Percentiles rank a stretch among this genome's conserved stretches.
These are phyloP conservation scores for Aspergillus sclerotiicarbonarius DNA, from an alignment of 495 filamentous ascomycete species.

Conservation along the genomic window DNA sequence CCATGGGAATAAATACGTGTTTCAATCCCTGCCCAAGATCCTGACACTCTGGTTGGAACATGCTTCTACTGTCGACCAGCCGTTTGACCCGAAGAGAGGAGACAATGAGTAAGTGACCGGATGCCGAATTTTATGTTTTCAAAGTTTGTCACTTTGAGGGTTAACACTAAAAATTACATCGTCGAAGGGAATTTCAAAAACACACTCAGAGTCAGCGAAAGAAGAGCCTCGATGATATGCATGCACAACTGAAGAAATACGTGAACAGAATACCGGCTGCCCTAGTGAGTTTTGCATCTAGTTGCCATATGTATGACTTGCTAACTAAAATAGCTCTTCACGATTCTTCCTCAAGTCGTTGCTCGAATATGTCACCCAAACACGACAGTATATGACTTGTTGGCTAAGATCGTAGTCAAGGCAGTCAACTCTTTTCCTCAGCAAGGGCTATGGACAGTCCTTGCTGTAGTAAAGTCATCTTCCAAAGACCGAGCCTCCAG, in stretches of 20 bases:
- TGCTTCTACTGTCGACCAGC: constrained; percentile 67
- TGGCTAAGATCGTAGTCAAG: constrained; percentile 76
- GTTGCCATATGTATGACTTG: background rate
- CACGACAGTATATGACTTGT: constrained; percentile 64
- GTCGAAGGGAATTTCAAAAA: constrained; percentile 51
- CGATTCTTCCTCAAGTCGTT: constrained; percentile 86
- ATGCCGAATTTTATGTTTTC: background rate
- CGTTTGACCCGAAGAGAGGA: constrained; percentile 64
- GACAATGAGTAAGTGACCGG: constrained; percentile 47
- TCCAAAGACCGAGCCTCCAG: constrained; percentile 48
- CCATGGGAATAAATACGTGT: constrained; percentile 90
- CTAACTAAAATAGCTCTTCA: constrained; percentile 64
- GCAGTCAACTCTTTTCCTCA: constrained; percentile 77
- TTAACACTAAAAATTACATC: constrained; percentile 5
- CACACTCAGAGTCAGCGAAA: constrained; percentile 56
- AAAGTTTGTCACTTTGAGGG: background rate
- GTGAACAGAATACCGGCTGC: constrained; percentile 75
- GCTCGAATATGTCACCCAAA: constrained; percentile 89
- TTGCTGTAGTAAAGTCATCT: constrained; percentile 70
- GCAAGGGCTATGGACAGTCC: constrained; percentile 89
- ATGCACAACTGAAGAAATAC: constrained; percentile 71
- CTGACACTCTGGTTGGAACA: constrained; percentile 94
- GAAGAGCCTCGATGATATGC: constrained; percentile 66
- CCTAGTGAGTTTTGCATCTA: constrained; percentile 40
- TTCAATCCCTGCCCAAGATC: constrained; percentile 85